Evolutionary conservation across 2,329 filamentous ascomycete genomes (phyloP).

Genomic region (Talaromyces sp.): DNA sequence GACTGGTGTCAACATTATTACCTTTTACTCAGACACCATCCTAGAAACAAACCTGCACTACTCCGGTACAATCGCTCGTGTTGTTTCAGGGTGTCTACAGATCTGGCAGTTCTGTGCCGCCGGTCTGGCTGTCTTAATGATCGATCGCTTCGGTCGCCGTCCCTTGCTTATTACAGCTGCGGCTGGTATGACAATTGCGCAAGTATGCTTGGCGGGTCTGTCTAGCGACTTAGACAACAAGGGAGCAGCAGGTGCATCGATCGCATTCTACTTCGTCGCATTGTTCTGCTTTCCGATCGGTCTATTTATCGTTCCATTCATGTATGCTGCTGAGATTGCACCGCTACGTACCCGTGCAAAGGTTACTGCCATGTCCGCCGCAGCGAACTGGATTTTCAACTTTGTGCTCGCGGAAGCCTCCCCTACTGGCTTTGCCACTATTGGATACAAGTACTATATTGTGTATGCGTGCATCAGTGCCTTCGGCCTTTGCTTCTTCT

Average conservation of each 20-base stretch:
- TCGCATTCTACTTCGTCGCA: conserved; percentile 62
- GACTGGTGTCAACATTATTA: conserved; percentile 35
- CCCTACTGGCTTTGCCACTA: conserved; percentile 42
- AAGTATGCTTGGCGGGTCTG: conserved; percentile 17
- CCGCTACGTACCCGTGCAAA: conserved; percentile 44
- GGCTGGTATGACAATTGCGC: conserved; percentile 19
- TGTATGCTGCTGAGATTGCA: conserved; percentile 62
- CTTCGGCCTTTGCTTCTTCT: conserved; percentile 30
- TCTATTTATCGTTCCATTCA: conserved; percentile 61
- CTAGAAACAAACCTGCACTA: conserved; percentile 28
- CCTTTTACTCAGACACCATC: conserved; percentile 35
- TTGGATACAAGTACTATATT: conserved; percentile 53
- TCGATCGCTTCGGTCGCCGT: conserved; percentile 43
- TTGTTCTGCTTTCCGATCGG: conserved; percentile 64
- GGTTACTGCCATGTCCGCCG: conserved; percentile 60
- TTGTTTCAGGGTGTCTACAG: conserved; percentile 31
- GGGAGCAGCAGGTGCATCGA: conserved; percentile 53
- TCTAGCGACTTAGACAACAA: conserved; percentile 39
- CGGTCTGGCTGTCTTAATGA: conserved; percentile 23
- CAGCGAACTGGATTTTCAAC: conserved; percentile 42
- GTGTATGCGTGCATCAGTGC: conserved; percentile 48
- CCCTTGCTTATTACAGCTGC: conserved; percentile 35
- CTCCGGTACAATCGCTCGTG: conserved; percentile 20
- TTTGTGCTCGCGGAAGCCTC: conserved; percentile 42
- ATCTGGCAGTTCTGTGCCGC: conserved; percentile 29